phyloP scores from a whole-genome alignment of 352 stramenopile species.

The Phytophthora macrochlamydospora region DNA sequence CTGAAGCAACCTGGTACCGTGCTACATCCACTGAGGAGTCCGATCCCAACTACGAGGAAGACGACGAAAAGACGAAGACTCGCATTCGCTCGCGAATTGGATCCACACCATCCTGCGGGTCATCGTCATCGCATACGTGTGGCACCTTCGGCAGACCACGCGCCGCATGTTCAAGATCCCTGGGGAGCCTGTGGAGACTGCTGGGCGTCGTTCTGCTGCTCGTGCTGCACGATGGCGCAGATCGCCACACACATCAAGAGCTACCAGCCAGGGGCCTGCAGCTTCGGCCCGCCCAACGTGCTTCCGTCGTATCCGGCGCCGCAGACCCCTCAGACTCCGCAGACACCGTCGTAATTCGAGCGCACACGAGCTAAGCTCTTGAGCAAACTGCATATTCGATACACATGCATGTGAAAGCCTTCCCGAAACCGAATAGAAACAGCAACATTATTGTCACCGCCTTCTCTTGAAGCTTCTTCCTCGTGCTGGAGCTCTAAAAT shows the following conservation, averaged over 20 bases:
- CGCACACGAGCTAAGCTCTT: too few relatives aligned
- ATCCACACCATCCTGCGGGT: conserved; percentile 20
- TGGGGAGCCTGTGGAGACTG: conserved; percentile 38
- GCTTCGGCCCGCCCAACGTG: conserved; percentile 34
- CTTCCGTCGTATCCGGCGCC: conserved; percentile 36
- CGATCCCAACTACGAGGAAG: too few relatives aligned
- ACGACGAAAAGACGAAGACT: too few relatives aligned
- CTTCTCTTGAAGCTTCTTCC: too few relatives aligned
- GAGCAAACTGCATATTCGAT: too few relatives aligned
- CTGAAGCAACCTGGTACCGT: conserved; percentile 1
- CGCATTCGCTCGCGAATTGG: background rate
- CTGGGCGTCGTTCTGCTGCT: conserved; percentile 44
- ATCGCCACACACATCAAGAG: conserved; percentile 65
- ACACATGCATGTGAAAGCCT: too few relatives aligned
- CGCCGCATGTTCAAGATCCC: conserved; percentile 50
- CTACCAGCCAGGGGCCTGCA: conserved; percentile 49
- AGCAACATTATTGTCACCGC: too few relatives aligned
- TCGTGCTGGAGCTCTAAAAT: too few relatives aligned
- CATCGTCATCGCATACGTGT: conserved; percentile 27
- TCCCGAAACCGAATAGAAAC: too few relatives aligned
- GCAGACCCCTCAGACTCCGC: background rate
- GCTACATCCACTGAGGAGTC: background rate
- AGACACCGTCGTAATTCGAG: too few relatives aligned
- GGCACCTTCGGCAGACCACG: conserved; percentile 36
- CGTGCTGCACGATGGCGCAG: conserved; percentile 51